phyloP scores from a whole-genome alignment of 2,329 filamentous ascomycete genomes.

The Thelonectria blattea region DNA sequence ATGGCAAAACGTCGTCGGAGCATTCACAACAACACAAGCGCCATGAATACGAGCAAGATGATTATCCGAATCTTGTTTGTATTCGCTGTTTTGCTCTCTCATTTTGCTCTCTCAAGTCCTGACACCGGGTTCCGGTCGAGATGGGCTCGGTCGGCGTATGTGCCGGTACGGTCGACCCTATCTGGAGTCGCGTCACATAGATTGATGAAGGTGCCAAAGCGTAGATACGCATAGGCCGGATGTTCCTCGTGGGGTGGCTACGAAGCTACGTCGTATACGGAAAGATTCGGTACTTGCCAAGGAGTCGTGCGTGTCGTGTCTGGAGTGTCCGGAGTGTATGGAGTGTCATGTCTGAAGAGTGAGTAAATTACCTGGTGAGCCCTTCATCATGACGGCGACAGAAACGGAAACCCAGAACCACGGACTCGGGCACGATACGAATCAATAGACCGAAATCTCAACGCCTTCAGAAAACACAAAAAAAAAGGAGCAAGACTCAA shows the following conservation, averaged over 20 bases:
- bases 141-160: background rate
- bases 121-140: background rate
- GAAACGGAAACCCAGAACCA: background rate
- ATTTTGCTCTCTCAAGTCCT: background rate
- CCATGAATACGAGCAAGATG: slow-evolving; percentile 8
- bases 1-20: no score
- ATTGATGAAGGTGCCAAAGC: background rate
- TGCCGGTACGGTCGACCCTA: background rate
- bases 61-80: no score
- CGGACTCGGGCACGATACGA: background rate
- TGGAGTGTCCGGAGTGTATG: no score
- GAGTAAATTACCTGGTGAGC: no score
- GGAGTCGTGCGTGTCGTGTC: no score
- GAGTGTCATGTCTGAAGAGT: no score
- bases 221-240: background rate
- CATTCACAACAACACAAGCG: background rate
- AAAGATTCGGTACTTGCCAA: background rate
- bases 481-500: background rate
- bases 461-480: background rate
- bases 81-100: no score
- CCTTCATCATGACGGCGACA: background rate
- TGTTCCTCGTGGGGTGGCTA: background rate
- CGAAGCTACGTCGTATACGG: background rate
- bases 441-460: background rate
- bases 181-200: slow-evolving; percentile 6